Evolutionary conservation across 2,329 filamentous ascomycete species (phyloP).

Genomic region (Botryotinia globosa): DNA sequence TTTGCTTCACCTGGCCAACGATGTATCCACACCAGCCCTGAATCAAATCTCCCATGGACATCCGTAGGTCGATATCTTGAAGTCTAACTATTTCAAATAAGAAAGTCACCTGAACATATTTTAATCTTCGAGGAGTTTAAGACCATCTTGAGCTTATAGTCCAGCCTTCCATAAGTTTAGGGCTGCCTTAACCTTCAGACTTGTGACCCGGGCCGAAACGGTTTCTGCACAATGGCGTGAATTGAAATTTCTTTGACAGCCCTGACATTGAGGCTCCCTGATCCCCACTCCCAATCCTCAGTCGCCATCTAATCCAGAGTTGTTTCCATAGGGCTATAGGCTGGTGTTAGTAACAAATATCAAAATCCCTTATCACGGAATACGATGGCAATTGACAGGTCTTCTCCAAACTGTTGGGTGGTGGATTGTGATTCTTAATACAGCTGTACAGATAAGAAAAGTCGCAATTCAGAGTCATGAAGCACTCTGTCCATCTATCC

Average conservation of each 20-base stretch:
- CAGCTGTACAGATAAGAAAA: slow-evolving; percentile 38
- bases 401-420: slow-evolving; percentile 23
- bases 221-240: background rate
- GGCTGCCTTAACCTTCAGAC: background rate
- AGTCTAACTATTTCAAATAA: background rate
- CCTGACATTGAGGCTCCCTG: background rate
- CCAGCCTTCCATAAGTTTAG: background rate
- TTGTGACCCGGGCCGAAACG: background rate
- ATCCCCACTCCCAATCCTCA: no score
- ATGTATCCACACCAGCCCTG: background rate
- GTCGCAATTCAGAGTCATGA: slow-evolving; percentile 30
- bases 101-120: background rate
- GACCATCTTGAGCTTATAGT: background rate
- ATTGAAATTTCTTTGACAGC: background rate
- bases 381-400: slow-evolving; percentile 6
- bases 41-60: background rate
- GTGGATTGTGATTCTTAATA: slow-evolving; percentile 39
- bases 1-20: background rate
- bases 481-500: slow-evolving; percentile 26
- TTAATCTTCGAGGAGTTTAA: background rate
- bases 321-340: no score
- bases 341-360: background rate
- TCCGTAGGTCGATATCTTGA: background rate
- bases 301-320: no score
- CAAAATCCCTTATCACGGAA: slow-evolving; percentile 9